These are phyloP conservation scores for Rickenella mellea DNA, from an alignment of 768 basidiomycete species.

Conservation along the genomic window DNA sequence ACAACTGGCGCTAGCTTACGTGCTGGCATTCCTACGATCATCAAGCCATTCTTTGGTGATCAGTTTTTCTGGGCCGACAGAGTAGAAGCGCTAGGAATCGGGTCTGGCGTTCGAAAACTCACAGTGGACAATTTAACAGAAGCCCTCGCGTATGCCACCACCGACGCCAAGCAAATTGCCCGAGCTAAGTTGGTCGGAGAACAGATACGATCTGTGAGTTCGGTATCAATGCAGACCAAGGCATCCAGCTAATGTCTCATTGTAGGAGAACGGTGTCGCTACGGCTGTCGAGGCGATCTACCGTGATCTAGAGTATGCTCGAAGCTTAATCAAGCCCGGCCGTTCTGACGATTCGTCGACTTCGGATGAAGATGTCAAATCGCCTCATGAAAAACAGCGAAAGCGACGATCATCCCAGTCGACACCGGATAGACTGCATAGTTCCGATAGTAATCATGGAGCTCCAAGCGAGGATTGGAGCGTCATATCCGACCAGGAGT, in stretches of 20 bases:
- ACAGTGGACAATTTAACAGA: conserved; percentile 70
- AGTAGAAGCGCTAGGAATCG: conserved; percentile 92
- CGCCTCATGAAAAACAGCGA: conserved; percentile 17
- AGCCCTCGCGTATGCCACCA: conserved; percentile 74
- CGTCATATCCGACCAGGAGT: conserved; percentile 72
- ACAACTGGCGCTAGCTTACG: conserved; percentile 91
- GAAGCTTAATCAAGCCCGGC: conserved; percentile 67
- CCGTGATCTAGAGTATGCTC: conserved; percentile 91
- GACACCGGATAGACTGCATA: conserved; percentile 24
- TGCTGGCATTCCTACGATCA: conserved; percentile 92
- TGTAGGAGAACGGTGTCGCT: conserved; percentile 87
- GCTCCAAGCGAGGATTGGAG: conserved; percentile 80
- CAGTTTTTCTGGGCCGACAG: conserved; percentile 98
- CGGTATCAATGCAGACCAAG: background rate
- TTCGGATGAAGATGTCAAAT: conserved; percentile 25
- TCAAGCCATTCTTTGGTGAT: conserved; percentile 96
- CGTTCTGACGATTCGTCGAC: conserved; percentile 13
- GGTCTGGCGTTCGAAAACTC: conserved; percentile 79
- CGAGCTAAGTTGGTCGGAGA: conserved; percentile 81
- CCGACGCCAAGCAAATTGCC: conserved; percentile 80
- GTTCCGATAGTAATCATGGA: conserved; percentile 41
- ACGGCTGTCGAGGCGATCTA: conserved; percentile 94
- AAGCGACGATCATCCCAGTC: conserved; percentile 13
- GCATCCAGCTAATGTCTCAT: too few species aligned
- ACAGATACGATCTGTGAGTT: conserved; percentile 68